Evolutionary conservation across 2,329 filamentous ascomycete species (phyloP), one percentile per base, ranked within the genome.

Genomic region (Colletotrichum sp.): DNA sequence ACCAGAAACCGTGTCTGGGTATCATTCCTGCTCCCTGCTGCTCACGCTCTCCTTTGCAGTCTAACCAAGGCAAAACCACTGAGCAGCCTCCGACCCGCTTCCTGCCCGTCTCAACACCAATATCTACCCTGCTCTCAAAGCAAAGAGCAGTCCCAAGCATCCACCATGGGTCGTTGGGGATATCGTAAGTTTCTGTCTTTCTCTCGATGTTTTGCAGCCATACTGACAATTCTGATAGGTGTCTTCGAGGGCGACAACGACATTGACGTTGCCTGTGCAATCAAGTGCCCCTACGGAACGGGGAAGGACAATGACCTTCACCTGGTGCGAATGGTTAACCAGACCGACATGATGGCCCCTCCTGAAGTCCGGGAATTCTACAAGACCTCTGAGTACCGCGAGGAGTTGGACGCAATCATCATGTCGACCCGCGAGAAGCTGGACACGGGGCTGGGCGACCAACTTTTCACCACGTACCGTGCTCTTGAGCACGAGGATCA

Each of bases 131-230:
- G 26, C 26, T 28, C 10, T 1, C 16, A 5, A 60, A 60, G 26
- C 8, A 30, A 32, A 30, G 15, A 60, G 1, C 26, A 24, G 44
- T 30, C 26, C 3, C 16, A 2, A 60, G 2, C 4, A 15, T 39
- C 16, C 66, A 65, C 1, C 60, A 73, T 68, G 73, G 71, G 71
- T 15, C 64, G 55, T 16, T 70, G 71, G 73, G 64, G 64, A n/a
- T 44, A 49, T 1, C 64, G 44, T 68, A 32, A 6, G 21, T 49
- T 18, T 32, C 8, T n/a, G 28, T 34, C 59, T 24, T 32, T 34
- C 8, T 28, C 7, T n/a, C 13, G n/a, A 15, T n/a, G 9, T 57
- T 7, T n/a, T 44, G 34, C 18, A 2, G 39, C 39, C 18, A n/a
- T 26, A 4, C 18, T 6, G 18, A 34, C 15, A 18, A 9, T 26